Conservation (phyloP, 108 stramenopile genomes). For the Schizochytrium sp. region DNA sequence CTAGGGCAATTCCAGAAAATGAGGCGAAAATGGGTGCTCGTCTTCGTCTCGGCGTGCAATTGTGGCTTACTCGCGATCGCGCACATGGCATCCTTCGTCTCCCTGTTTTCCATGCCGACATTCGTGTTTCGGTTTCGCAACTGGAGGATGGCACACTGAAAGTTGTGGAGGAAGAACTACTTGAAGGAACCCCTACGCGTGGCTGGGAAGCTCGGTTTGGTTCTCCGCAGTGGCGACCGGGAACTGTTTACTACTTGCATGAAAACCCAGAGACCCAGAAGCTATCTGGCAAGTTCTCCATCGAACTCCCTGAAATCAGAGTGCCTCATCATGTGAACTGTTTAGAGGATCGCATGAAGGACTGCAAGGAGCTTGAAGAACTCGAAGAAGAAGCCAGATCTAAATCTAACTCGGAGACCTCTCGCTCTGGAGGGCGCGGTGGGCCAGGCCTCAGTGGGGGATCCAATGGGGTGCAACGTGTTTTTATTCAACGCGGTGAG, state of each 20-base stretch:
- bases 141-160: not conserved
- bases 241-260: conserved; percentile 32
- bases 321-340: conserved; percentile 13
- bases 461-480: not conserved
- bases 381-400: not conserved
- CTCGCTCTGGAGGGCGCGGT: not conserved
- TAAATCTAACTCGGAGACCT: not conserved
- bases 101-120: not conserved
- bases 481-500: conserved; percentile 41
- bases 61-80: not conserved
- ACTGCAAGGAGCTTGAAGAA: conserved; percentile 9
- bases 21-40: conserved; percentile 21
- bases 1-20: not conserved
- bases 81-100: not conserved
- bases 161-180: not conserved
- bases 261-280: not conserved
- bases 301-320: not conserved
- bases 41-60: conserved; percentile 1
- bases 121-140: not conserved
- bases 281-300: not conserved
- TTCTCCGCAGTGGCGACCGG: conserved; percentile 59
- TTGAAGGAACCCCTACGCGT: not conserved
- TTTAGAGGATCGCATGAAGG: not conserved
- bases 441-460: not conserved
- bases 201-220: conserved; percentile 60